phyloP scores from a whole-genome alignment of 257 asterid species.

The Rauvolfia tetraphylla region DNA sequence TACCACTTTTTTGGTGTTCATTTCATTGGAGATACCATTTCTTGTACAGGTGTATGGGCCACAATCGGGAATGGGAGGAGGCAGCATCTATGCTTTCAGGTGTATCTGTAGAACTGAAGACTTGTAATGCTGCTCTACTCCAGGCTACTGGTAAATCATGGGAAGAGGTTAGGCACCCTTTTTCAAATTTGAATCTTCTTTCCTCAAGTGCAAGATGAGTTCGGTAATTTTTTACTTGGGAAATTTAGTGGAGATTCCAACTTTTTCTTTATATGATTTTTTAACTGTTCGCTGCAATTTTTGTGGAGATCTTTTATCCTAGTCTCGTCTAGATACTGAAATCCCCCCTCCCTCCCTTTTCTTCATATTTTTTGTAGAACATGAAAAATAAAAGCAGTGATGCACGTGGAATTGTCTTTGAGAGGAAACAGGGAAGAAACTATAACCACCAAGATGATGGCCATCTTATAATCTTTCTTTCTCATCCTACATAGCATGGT shows the following conservation, averaged over 20 bases:
- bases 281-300: not conserved
- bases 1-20: conserved; percentile 16
- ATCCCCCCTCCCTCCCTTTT: not conserved
- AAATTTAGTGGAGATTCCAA: not conserved
- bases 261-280: not conserved
- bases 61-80: conserved; percentile 95
- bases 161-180: conserved; percentile 61
- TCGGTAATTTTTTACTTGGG: not conserved
- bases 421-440: not conserved
- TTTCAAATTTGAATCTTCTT: not conserved
- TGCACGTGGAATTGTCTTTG: not conserved
- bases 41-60: conserved; percentile 95
- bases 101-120: conserved; percentile 65
- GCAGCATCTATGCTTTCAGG: conserved; percentile 91
- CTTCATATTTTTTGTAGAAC: not conserved
- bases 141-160: conserved; percentile 86
- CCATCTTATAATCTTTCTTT: not conserved
- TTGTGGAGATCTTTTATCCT: not conserved
- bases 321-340: not conserved
- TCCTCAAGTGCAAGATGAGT: not conserved
- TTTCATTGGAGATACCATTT: conserved; percentile 9
- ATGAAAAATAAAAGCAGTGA: not conserved
- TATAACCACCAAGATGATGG: too few relatives aligned
- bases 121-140: conserved; percentile 91
- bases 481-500: not conserved